Evolutionary conservation across 2,329 filamentous ascomycete species (phyloP), one percentile per base, ranked within the genome.

Genomic region (Rachicladosporium sp.): DNA sequence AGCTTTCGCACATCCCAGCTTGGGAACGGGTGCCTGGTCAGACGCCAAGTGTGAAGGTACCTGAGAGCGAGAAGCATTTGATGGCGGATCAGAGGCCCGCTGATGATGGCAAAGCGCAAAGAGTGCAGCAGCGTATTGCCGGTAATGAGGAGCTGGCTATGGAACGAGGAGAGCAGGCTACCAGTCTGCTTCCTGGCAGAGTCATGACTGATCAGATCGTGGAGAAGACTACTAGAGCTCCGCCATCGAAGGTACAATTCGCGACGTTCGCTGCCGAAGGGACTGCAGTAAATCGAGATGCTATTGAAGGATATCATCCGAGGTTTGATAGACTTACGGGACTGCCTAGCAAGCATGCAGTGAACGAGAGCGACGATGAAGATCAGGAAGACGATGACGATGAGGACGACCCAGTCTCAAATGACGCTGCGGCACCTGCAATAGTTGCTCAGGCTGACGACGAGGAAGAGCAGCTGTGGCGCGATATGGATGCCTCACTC

Each of bases 1-100:
- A 98, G 67, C 73, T 96, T 31, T 80, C 74, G 48, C 82, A 91
- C 55, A 80, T 82, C 45, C 85, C 87, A 0, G 84, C 83, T 0
- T 94, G 88, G 86, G 77, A 91, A 60, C 71, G 88, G 38, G 73
- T 73, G 4, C 76, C 73, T 21, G 59, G 58, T 5, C 50, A 55
- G 32, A 53, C 52, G 9, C 55, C 57, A 27, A 53, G 56, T 23
- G 59, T 67, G 7, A 56, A 61, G 38, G 51, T 67, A 11, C 58
- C 63, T 49, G 57, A 60, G 10, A 59, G 63, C n/a, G 47, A 50
- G 12, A 10, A 35, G 3, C 38, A 43, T 11, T 15, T 41, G 4
- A 32, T 36, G 8, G 27, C 34, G 11, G 29, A 32, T 12, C 19
- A 34, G 4, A 36, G 9, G 4, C 6, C 11, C 15, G 32, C 19